Evolutionary conservation across 108 stramenopile genomes (phyloP).

Genomic region (Discostella stelligeroides): DNA sequence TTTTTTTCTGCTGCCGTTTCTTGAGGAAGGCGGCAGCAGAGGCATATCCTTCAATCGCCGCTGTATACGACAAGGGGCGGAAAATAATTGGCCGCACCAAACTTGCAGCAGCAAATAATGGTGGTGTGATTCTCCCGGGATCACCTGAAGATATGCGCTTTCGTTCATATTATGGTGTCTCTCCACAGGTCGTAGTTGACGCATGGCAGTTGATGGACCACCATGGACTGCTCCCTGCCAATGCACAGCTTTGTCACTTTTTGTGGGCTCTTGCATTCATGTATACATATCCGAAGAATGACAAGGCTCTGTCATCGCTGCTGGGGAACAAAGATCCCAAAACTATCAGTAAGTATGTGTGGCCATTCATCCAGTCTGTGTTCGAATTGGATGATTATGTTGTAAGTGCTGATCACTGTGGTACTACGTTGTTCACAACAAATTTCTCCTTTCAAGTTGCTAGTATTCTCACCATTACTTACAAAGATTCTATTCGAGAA

Average conservation of each 20-base stretch:
- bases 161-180: neutral
- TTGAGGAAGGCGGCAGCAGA: no score
- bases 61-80: neutral
- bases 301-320: neutral
- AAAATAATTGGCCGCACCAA: neutral
- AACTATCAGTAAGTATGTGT: constrained; percentile 11
- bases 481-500: constrained; percentile 17
- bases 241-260: neutral
- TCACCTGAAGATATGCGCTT: constrained; percentile 1
- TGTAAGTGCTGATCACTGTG: constrained; percentile 3
- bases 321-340: constrained; percentile 13
- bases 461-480: neutral
- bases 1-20: neutral
- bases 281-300: constrained; percentile 12
- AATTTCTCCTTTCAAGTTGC: no score
- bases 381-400: constrained; percentile 6
- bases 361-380: constrained; percentile 11
- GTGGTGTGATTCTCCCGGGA: neutral
- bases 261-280: constrained; percentile 24
- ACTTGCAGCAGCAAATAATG: no score
- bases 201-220: constrained; percentile 8
- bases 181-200: neutral
- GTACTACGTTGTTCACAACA: neutral
- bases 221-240: neutral
- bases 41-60: no score